Conservation (phyloP, 371 early-diverging fungal genomes). For the Cokeromyces recurvatus region DNA sequence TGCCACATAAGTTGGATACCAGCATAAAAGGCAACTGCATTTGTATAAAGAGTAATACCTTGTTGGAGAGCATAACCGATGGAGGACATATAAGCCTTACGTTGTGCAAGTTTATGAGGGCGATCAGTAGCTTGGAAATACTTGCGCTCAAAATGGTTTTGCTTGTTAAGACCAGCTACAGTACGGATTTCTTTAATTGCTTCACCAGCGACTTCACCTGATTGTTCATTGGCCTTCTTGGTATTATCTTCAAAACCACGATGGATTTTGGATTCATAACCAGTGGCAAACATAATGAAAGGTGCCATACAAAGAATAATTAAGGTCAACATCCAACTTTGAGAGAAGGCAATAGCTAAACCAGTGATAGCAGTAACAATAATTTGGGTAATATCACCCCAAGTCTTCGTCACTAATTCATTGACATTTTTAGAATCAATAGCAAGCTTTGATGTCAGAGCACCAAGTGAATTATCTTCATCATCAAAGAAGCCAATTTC, state of each 20-base stretch:
- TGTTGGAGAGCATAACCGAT: slow-evolving; percentile 69
- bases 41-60: slow-evolving; percentile 62
- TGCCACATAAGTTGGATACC: slow-evolving; percentile 45
- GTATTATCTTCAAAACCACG: slow-evolving; percentile 58
- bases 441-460: slow-evolving; percentile 76
- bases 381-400: slow-evolving; percentile 59
- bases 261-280: slow-evolving; percentile 38
- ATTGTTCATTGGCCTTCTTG: slow-evolving; percentile 63
- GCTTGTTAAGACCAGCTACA: slow-evolving; percentile 79
- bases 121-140: slow-evolving; percentile 56
- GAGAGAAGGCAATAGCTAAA: slow-evolving; percentile 44
- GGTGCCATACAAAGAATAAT: slow-evolving; percentile 55
- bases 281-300: slow-evolving; percentile 42
- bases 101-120: slow-evolving; percentile 62
- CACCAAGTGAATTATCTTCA: slow-evolving; percentile 78
- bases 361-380: slow-evolving; percentile 42
- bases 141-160: slow-evolving; percentile 55
- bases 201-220: slow-evolving; percentile 78
- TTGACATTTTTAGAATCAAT: slow-evolving; percentile 74
- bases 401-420: slow-evolving; percentile 63
- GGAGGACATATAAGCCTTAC: slow-evolving; percentile 51
- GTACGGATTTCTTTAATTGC: slow-evolving; percentile 87
- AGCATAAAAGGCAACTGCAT: slow-evolving; percentile 57
- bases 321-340: slow-evolving; percentile 57
- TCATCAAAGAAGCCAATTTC: slow-evolving; percentile 88